These are phyloP conservation scores for Picochlorum sp. DNA, from an alignment of 139 green algal species.

Conservation along the genomic window DNA sequence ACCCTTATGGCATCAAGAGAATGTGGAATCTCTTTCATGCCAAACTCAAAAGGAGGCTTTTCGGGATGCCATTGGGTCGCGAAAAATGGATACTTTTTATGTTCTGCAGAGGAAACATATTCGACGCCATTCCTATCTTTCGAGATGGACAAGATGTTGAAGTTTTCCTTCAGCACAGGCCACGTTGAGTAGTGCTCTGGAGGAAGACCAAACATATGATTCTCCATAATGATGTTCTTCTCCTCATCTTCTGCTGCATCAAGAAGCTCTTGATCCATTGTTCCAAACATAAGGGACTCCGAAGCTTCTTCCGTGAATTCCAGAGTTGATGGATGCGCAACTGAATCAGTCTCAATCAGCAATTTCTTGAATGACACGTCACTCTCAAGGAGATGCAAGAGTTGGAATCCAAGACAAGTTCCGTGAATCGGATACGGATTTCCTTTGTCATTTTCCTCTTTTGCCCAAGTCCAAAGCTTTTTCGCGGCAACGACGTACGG, in stretches of 20 bases:
- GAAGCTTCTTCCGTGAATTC: constrained; percentile 28
- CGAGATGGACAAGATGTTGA: constrained; percentile 49
- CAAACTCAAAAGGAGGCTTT: constrained; percentile 79
- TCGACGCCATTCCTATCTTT: constrained; percentile 58
- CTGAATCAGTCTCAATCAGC: constrained; percentile 66
- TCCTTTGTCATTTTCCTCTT: constrained; percentile 57
- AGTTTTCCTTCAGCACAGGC: constrained; percentile 46
- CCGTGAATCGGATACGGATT: constrained; percentile 58
- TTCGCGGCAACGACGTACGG: constrained; percentile 69
- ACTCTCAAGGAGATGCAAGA: constrained; percentile 72
- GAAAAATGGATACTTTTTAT: constrained; percentile 71
- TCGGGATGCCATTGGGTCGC: constrained; percentile 79
- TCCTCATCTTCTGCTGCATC: constrained; percentile 39
- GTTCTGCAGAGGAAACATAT: constrained; percentile 72
- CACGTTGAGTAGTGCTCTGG: constrained; percentile 55
- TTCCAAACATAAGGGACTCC: constrained; percentile 33
- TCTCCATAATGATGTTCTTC: constrained; percentile 66
- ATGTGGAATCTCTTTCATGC: constrained; percentile 62
- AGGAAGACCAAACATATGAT: constrained; percentile 73
- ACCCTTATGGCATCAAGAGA: constrained; percentile 57
- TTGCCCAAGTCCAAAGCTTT: constrained; percentile 75
- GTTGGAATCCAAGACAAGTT: constrained; percentile 76
- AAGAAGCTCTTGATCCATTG: constrained; percentile 31
- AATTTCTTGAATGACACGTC: constrained; percentile 65
- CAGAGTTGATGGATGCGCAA: constrained; percentile 53